Evolutionary conservation across 1,284 basidiomycete species (phyloP), one percentile per base, ranked within the genome.

Genomic region (Takashimella koratensis): DNA sequence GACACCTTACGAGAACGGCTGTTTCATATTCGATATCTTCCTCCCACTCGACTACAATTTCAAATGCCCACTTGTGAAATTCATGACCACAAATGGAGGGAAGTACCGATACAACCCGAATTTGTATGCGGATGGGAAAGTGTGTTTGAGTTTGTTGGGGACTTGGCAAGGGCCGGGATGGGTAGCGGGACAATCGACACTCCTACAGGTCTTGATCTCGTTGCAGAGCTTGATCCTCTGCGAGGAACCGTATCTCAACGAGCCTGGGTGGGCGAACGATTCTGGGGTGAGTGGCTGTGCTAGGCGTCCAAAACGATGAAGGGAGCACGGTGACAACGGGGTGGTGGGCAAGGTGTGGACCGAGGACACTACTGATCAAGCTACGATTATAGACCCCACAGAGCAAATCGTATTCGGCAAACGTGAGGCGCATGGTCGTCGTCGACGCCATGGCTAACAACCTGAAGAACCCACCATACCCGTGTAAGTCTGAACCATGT

Each of bases 161-260:
- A 94, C 91, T 19, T 94, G 91, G 90, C 3, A 21, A 1, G 91
- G 92, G 1, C 92, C 92, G 25, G 90, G 90, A 20, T 95, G 90
- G 90, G 81, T 90, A 39, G 66, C 88, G 12, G 90, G 90, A 41
- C 86, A 85, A 70, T 91, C 88, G 13, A 93, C 90, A 4, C 75
- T 93, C 41, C 78, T 92, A 4, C 88, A 90, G 77, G 87, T 84
- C 20, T 56, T 68, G 47, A 87, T 95, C 43, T 93, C 90, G n/a
- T 92, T 94, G 43, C 91, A 94, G 76, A 89, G 88, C 5, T 88
- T 95, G 86, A 93, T 94, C 59, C 77, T 93, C 21, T 90, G 87
- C 58, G 88, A 92, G 11, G 90, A 93, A 63, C 90, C 90, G 4
- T 90, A 89, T 67, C 71, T 88, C 53, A 93, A 92, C 63, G 92